Evolutionary conservation across 177 flowering plant genomes (phyloP).

Genomic region (Vitis hybrid): DNA sequence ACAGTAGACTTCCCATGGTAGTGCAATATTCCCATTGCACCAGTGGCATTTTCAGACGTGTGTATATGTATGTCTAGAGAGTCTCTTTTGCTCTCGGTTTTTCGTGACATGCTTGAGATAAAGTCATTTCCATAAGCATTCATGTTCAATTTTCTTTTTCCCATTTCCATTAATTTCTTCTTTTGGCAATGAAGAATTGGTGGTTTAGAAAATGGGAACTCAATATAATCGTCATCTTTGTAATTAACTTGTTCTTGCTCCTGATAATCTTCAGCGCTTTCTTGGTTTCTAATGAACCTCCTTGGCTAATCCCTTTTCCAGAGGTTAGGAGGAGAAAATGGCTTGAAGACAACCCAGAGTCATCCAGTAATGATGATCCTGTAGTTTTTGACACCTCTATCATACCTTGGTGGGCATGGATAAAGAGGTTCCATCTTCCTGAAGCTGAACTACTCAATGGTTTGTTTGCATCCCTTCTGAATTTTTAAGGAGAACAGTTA

Average conservation of each 20-base stretch:
- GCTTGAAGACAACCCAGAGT: conserved; percentile 80
- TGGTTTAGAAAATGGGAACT: not conserved
- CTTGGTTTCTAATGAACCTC: conserved; percentile 7
- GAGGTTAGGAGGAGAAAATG: conserved; percentile 96
- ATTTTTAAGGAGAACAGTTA: not conserved
- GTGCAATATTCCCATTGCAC: no score
- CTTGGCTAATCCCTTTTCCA: conserved; percentile 35
- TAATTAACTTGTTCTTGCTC: not conserved
- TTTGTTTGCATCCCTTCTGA: conserved; percentile 28
- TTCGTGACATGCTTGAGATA: no score
- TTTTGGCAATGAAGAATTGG: not conserved
- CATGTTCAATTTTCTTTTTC: not conserved
- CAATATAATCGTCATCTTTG: not conserved
- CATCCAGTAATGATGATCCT: conserved; percentile 87
- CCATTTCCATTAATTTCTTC: not conserved
- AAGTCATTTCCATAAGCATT: no score
- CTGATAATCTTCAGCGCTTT: not conserved
- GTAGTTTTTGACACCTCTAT: conserved; percentile 89
- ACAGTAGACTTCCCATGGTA: no score
- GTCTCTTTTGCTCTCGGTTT: no score
- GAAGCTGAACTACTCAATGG: conserved; percentile 97
- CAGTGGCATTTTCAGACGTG: no score
- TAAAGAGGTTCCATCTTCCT: conserved; percentile 92
- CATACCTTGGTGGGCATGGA: conserved; percentile 99
- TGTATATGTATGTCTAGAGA: no score